Conservation (phyloP, 768 basidiomycete genomes). For the Strobilomyces confusus region DNA sequence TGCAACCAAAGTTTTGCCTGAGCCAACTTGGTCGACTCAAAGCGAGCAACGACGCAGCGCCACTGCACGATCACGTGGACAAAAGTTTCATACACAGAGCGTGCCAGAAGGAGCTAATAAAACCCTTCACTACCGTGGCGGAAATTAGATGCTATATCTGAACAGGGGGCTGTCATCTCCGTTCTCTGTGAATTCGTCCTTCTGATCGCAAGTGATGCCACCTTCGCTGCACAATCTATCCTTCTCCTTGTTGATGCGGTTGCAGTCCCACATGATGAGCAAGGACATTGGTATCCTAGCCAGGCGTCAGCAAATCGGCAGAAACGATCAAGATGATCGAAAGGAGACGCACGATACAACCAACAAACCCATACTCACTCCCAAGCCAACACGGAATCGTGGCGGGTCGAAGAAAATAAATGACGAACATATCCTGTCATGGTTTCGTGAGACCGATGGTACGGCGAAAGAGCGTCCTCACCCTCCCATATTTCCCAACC, state of each 20-base stretch:
- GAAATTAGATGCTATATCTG: conserved; percentile 31
- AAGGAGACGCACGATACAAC: conserved; percentile 12
- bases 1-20: not conserved
- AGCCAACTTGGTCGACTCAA: not conserved
- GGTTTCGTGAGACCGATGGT: not conserved
- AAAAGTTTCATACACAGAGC: too few species aligned
- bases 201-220: conserved; percentile 38
- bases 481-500: conserved; percentile 55
- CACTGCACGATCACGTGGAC: conserved; percentile 13
- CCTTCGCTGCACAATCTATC: conserved; percentile 38
- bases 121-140: too few species aligned
- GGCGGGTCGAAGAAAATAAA: conserved; percentile 40
- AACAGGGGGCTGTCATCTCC: conserved; percentile 56
- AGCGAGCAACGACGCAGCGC: not conserved
- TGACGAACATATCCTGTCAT: conserved; percentile 36
- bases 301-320: conserved; percentile 20
- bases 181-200: conserved; percentile 39
- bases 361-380: conserved; percentile 26
- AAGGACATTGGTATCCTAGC: conserved; percentile 35
- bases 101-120: too few species aligned
- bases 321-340: conserved; percentile 14
- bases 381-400: conserved; percentile 33
- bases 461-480: conserved; percentile 24
- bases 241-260: conserved; percentile 45
- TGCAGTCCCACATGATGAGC: conserved; percentile 44